Percentiles rank a stretch among this genome's conserved stretches.
phyloP scores from a whole-genome alignment of 2,329 filamentous ascomycete genomes.

The Arthroderma sp. region DNA sequence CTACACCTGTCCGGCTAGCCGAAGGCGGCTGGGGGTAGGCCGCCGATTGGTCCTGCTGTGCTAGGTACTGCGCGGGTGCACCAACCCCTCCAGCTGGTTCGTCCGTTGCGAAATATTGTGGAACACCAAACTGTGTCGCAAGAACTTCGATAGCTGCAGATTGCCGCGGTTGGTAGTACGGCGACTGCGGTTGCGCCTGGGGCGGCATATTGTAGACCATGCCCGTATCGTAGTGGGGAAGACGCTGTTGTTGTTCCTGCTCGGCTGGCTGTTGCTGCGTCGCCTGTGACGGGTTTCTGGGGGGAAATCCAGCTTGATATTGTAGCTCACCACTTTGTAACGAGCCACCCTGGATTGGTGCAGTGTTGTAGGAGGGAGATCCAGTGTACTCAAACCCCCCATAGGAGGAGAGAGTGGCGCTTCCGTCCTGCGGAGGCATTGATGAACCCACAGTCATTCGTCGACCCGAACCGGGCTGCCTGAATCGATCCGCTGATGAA shows the following conservation, averaged over 20 bases:
- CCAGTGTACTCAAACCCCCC: conserved; percentile 43
- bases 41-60: conserved; percentile 47
- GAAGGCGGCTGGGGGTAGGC: conserved; percentile 50
- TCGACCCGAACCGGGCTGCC: conserved; percentile 23
- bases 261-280: conserved; percentile 27
- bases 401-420: conserved; percentile 25
- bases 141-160: conserved; percentile 67
- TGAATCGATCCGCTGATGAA: conserved; percentile 32
- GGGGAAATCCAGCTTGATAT: conserved; percentile 54
- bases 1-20: conserved; percentile 36
- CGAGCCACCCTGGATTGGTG: conserved; percentile 36
- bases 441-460: conserved; percentile 15
- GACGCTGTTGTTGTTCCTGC: conserved; percentile 37
- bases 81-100: conserved; percentile 52
- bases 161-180: conserved; percentile 67
- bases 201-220: conserved; percentile 72
- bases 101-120: conserved; percentile 59
- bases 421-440: conserved; percentile 23
- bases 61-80: conserved; percentile 49
- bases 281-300: conserved; percentile 16
- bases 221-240: conserved; percentile 44
- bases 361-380: conserved; percentile 41
- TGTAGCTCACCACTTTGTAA: conserved; percentile 42
- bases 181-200: conserved; percentile 44
- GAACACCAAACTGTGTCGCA: conserved; percentile 51